These are phyloP conservation scores for Talaromyces ruber DNA, from an alignment of 495 filamentous ascomycete genomes.

Conservation along the genomic window DNA sequence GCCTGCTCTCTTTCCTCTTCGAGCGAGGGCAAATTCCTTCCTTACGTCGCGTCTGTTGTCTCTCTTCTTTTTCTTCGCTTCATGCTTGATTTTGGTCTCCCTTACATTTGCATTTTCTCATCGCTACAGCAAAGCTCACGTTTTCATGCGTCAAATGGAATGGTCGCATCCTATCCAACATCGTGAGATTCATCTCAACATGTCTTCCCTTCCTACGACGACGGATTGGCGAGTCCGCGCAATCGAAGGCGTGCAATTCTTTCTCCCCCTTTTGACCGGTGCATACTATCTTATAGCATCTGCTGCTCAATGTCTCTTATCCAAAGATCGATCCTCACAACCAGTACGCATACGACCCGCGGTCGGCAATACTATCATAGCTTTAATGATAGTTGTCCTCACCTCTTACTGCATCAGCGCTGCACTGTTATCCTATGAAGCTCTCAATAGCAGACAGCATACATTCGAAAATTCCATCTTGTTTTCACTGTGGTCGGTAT, in stretches of 20 bases:
- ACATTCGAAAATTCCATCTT: not conserved
- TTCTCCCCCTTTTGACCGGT: not conserved
- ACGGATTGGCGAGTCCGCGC: not conserved
- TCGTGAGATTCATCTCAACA: not conserved
- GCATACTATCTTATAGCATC: not conserved
- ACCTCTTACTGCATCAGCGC: slow-evolving; percentile 3
- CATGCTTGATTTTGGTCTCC: not conserved
- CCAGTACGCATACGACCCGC: not conserved
- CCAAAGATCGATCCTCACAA: not conserved
- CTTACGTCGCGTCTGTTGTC: not conserved
- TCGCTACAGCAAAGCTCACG: not conserved
- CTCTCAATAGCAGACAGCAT: not conserved
- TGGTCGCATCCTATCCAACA: not conserved
- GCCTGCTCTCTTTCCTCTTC: not conserved
- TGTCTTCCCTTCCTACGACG: not conserved
- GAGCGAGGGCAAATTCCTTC: not conserved
- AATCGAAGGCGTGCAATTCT: not conserved
- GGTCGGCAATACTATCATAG: not conserved
- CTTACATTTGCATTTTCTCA: not conserved
- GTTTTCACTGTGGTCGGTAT: slow-evolving; percentile 6
- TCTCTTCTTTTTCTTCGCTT: not conserved
- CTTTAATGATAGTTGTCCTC: slow-evolving; percentile 2
- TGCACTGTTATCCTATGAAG: not conserved
- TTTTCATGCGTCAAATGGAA: not conserved
- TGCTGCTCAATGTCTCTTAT: not conserved